phyloP scores from a whole-genome alignment of 2,329 filamentous ascomycete genomes.

The Nemania sp. region DNA sequence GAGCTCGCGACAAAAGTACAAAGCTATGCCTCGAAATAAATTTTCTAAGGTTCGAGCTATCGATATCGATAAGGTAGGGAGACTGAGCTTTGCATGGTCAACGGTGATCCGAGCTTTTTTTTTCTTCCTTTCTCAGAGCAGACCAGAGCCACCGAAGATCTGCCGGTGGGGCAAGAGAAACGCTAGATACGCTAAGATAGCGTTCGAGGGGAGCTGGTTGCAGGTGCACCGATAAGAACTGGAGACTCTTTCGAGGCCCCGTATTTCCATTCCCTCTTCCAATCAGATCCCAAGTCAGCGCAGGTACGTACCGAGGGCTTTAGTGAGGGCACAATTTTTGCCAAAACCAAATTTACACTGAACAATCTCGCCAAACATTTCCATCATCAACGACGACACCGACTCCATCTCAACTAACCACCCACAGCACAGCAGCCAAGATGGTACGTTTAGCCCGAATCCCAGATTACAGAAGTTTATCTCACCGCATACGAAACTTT shows the following conservation, averaged over 20 bases:
- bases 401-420: slow-evolving; percentile 64
- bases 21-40: slow-evolving; percentile 38
- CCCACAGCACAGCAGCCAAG: slow-evolving; percentile 64
- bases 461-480: slow-evolving; percentile 9
- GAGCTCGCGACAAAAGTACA: slow-evolving; percentile 39
- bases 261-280: slow-evolving; percentile 12
- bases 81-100: slow-evolving; percentile 17
- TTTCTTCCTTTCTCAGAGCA: slow-evolving; percentile 4
- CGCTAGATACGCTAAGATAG: slow-evolving; percentile 9
- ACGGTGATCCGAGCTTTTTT: slow-evolving; percentile 34
- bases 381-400: slow-evolving; percentile 63
- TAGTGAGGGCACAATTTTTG: slow-evolving; percentile 59
- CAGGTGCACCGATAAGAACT: slow-evolving; percentile 20
- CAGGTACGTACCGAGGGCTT: slow-evolving; percentile 48
- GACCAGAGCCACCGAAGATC: slow-evolving; percentile 38
- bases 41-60: slow-evolving; percentile 40
- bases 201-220: not conserved
- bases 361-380: slow-evolving; percentile 56
- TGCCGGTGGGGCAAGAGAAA: slow-evolving; percentile 32
- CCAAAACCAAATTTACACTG: slow-evolving; percentile 59
- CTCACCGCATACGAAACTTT: slow-evolving; percentile 25
- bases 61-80: slow-evolving; percentile 37
- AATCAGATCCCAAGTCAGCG: slow-evolving; percentile 25
- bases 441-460: slow-evolving; percentile 59
- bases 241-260: slow-evolving; percentile 31